Evolutionary conservation across 2,329 filamentous ascomycete genomes (phyloP), one percentile per base, ranked within the genome.

Genomic region (Phaeophleospora eucalypticola): DNA sequence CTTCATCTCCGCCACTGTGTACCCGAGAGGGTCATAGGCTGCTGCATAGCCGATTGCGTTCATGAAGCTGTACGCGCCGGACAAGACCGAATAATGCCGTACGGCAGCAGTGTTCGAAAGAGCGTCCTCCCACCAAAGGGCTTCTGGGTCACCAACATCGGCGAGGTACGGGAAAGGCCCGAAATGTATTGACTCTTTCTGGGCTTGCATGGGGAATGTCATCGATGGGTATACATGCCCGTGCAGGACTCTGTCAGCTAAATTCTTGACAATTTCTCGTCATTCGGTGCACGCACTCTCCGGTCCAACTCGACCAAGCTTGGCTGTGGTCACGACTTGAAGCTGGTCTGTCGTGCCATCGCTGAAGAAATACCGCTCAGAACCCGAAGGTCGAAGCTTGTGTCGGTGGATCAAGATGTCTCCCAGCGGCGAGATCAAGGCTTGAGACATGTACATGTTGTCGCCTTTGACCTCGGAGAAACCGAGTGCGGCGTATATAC

Each of bases 381-480:
- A 15, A 2, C 41, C 41, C 6, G 41, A 43, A 14, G 41, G 41
- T 20, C 41, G 27, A 8, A 43, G 29, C 29, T 43, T 43, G 17
- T 43, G 41, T 4, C 41, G 27, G 2, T 34, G 29, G 10, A 35
- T 17, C 6, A 43, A 18, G 7, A 43, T 10, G 10, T 43, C 29
- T n/a, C 41, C 41, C 17, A 17, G 16, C 14, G 41, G 41, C 8
- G 41, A 43, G 8, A 43, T 19, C 29, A 43, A 21, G 10, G 32
- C 32, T 36, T 43, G 41, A 14, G n/a, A 15, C 41, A 43, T 43
- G 41, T 19, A 43, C 4, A 43, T 43, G 41, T 16, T 10, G 17
- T 17, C 12, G 17, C 24, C 29, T 2, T 4, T 20, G 8, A 14
- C 20, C 10, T 43, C 21, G 32, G 24, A 34, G 17, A 43, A 43